Base-by-base conservation (phyloP, 192 early-diverging fungal species). In the Gaertneriomyces sp. region DNA sequence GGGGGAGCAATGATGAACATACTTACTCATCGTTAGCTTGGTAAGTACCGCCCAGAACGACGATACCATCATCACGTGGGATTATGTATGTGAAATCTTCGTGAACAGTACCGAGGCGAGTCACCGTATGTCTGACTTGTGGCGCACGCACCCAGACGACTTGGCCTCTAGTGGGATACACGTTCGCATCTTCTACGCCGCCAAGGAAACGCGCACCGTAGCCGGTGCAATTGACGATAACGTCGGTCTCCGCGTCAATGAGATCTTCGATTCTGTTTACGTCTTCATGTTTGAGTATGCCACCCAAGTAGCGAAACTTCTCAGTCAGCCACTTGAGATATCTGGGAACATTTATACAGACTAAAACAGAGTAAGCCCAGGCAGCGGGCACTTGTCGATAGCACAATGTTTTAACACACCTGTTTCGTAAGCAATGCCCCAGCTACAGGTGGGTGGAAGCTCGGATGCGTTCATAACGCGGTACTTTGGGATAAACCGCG, bases 131-230 rank as follows among this genome's bases (percentile, higher is more conserved):
- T 45, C 87, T 80, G 11, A 87, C 83, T 45, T 87, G 77, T 10
- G 88, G 88, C 3, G 90, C 91, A 7, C 78, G 60, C 14, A 91
- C 85, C n/a, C 91, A 66, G 4, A 93, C 78, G 17, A 83, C 89
- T 70, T 95, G 92, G 4, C 93, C 93, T 6, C 92, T 81, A 10
- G 85, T 86, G 3, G 93, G 87, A 68, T 82, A 92, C 62, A 94
- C 77, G 9, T 79, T 61, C 11, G 47, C 40, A 63, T 95, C 93
- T 38, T 85, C 69, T 2, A 95, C 89, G 6, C 91, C 93, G 14
- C 75, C 79, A 5, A 95, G 72, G 20, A 45, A 77, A 4, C 77
- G 75, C 14, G 88, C 83, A 6, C 90, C 87, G 1, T 89, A 65
- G 0, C 90, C 93, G 0, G 90, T 87, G 67, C 93, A 94, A 64